Conservation (phyloP, 2,329 filamentous ascomycete genomes). For the Trichoderma lentiforme region DNA sequence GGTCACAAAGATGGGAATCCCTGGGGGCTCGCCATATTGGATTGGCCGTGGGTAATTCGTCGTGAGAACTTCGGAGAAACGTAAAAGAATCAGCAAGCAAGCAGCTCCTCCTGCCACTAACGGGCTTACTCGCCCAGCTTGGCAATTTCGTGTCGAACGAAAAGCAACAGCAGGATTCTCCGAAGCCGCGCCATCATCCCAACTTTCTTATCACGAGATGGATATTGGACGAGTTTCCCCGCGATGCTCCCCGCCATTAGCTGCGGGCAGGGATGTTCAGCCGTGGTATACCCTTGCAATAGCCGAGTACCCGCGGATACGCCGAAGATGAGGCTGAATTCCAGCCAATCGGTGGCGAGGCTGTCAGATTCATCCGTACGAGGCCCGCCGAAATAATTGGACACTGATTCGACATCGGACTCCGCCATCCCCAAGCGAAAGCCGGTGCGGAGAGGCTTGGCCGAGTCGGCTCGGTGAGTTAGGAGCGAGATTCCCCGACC, state of each 20-base stretch:
- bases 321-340: not conserved
- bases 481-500: constrained; percentile 2
- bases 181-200: constrained; percentile 2
- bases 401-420: not conserved
- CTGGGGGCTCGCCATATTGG: not conserved
- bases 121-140: constrained; percentile 9
- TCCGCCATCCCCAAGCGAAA: not conserved
- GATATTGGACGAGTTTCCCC: constrained; percentile 7
- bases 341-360: not conserved
- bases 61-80: constrained; percentile 4
- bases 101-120: not conserved
- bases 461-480: not conserved
- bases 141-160: not conserved
- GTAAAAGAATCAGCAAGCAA: not conserved
- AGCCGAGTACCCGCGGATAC: not conserved
- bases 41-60: not conserved
- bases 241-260: constrained; percentile 10
- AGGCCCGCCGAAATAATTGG: not conserved
- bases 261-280: not conserved
- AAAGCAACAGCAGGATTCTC: constrained; percentile 9
- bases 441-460: not conserved
- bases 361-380: not conserved
- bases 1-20: not conserved
- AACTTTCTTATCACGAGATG: constrained; percentile 2
- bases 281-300: not conserved